Conservation (phyloP, 2,329 filamentous ascomycete genomes). For the Albophoma yamanashiensis region DNA sequence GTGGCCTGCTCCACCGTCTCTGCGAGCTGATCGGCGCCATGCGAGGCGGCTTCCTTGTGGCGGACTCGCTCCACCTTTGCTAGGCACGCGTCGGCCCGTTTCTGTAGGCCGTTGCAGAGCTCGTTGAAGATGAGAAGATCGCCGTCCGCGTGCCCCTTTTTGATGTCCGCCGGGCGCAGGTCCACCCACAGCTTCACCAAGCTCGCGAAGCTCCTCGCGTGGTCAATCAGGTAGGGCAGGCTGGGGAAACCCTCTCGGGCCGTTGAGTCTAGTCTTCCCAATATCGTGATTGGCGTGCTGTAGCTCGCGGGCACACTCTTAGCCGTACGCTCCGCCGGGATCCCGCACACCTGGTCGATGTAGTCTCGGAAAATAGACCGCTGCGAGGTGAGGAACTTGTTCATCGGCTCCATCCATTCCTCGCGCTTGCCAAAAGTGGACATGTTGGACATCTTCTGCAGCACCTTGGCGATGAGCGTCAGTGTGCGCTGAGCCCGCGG, state of each 20-base stretch:
- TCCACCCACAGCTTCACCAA: slow-evolving; percentile 75
- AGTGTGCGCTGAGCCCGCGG: slow-evolving; percentile 76
- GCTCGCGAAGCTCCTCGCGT: slow-evolving; percentile 73
- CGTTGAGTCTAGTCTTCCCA: slow-evolving; percentile 67
- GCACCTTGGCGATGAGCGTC: slow-evolving; percentile 82
- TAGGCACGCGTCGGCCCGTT: slow-evolving; percentile 39
- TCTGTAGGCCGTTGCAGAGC: slow-evolving; percentile 38
- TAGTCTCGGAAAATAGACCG: slow-evolving; percentile 76
- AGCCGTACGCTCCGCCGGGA: slow-evolving; percentile 59
- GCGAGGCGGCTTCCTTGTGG: slow-evolving; percentile 20
- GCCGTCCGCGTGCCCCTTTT: slow-evolving; percentile 25
- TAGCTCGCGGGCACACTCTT: slow-evolving; percentile 70
- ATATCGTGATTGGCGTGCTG: slow-evolving; percentile 83
- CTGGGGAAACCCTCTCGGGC: slow-evolving; percentile 89
- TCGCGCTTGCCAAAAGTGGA: slow-evolving; percentile 90
- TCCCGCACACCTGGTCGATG: slow-evolving; percentile 76
- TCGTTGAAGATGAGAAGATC: slow-evolving; percentile 43
- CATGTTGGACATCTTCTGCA: slow-evolving; percentile 86
- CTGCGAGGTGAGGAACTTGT: slow-evolving; percentile 67
- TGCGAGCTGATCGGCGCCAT: slow-evolving; percentile 25
- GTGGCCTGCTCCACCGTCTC: slow-evolving; percentile 37
- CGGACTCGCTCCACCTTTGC: slow-evolving; percentile 36
- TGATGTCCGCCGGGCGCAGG: slow-evolving; percentile 28
- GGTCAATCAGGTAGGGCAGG: slow-evolving; percentile 85
- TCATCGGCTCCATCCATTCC: slow-evolving; percentile 99